Percentiles rank a stretch among this genome's conserved stretches.
Conservation (phyloP, 2,329 filamentous ascomycete species). For the Penicillium sp. region DNA sequence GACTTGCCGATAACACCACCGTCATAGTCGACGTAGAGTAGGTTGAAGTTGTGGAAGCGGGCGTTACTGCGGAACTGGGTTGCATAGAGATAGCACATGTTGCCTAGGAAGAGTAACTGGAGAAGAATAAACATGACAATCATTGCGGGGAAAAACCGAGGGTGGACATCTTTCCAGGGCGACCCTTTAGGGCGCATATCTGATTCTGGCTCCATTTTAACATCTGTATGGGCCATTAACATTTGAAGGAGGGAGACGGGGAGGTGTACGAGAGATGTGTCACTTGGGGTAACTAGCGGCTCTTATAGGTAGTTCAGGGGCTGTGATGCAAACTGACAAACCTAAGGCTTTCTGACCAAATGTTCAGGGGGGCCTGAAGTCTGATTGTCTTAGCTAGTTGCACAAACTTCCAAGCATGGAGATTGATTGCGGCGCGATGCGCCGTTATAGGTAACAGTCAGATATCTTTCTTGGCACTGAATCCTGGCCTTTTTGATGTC, state of each 20-base stretch:
- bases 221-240: too few species aligned
- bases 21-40: constrained; percentile 35
- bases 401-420: neutral
- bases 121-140: constrained; percentile 10
- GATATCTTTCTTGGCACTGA: too few species aligned
- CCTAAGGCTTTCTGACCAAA: neutral
- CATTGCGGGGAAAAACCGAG: neutral
- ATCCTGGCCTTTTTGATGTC: too few species aligned
- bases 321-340: neutral
- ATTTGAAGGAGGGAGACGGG: too few species aligned
- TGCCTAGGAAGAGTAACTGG: constrained; percentile 14
- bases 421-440: too few species aligned
- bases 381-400: neutral
- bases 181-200: neutral
- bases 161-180: neutral
- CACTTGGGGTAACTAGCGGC: neutral
- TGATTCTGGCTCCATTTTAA: neutral
- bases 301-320: neutral
- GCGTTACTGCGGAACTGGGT: constrained; percentile 10
- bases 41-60: constrained; percentile 27
- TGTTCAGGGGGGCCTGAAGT: neutral
- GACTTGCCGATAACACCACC: constrained; percentile 29
- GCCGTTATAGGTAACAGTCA: too few species aligned
- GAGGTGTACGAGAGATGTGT: neutral
- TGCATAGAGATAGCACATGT: constrained; percentile 20